Evolutionary conservation across 2,329 filamentous ascomycete genomes (phyloP).

Genomic region (Pseudogymnoascus sp.): DNA sequence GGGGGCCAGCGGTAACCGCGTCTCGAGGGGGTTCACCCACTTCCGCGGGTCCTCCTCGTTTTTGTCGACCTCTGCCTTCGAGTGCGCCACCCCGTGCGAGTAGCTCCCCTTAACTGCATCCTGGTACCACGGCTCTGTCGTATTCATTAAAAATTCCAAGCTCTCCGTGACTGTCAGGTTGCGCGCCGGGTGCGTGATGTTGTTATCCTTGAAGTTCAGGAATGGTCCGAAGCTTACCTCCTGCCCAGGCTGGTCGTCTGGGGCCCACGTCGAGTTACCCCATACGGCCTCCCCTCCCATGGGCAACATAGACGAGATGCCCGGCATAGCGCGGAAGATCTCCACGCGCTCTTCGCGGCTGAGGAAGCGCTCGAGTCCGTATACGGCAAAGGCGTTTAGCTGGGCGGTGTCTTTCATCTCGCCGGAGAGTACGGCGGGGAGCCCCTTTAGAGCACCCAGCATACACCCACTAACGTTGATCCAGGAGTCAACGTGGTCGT

Average conservation of each 20-base stretch:
- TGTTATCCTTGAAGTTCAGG: constrained; percentile 69
- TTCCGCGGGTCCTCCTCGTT: constrained; percentile 71
- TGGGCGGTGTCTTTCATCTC: constrained; percentile 99
- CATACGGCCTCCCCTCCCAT: constrained; percentile 92
- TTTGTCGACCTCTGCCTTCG: constrained; percentile 67
- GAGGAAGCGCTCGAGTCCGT: constrained; percentile 91
- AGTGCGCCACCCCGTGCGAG: constrained; percentile 82
- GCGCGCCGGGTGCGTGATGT: constrained; percentile 52
- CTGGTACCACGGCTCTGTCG: constrained; percentile 79
- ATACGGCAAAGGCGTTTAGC: constrained; percentile 91
- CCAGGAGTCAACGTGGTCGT: constrained; percentile 84
- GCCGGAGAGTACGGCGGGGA: constrained; percentile 84
- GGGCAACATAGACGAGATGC: constrained; percentile 91
- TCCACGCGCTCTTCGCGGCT: constrained; percentile 84
- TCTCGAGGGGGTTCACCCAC: constrained; percentile 94
- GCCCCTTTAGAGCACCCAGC: constrained; percentile 85
- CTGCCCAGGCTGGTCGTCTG: constrained; percentile 73
- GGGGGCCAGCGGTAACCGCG: constrained; percentile 76
- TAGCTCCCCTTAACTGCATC: constrained; percentile 66
- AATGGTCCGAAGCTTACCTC: constrained; percentile 69
- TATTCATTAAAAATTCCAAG: constrained; percentile 67
- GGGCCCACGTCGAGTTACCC: constrained; percentile 81
- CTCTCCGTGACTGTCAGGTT: constrained; percentile 80
- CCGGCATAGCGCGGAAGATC: constrained; percentile 94
- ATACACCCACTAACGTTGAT: constrained; percentile 98